Base-by-base conservation (phyloP, 2,329 filamentous ascomycete genomes). In the Coleophoma eucalyptorum region DNA sequence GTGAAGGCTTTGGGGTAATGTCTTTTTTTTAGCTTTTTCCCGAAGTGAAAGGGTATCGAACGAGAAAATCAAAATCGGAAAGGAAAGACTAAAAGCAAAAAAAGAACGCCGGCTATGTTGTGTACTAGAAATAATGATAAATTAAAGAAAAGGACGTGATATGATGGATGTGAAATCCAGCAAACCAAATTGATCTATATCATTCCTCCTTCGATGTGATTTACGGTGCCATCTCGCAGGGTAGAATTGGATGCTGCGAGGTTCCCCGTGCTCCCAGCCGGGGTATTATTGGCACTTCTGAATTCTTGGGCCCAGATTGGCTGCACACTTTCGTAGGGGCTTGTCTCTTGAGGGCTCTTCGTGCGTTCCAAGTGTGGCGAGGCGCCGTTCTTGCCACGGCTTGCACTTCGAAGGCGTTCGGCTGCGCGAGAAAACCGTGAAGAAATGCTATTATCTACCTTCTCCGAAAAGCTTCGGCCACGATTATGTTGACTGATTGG, bases 341-440 rank as follows among this genome's bases (percentile, higher is more conserved):
- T 64, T 3, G 34, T 35, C 12, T 58, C 52, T 31, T 52, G 53
- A n/a, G 62, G 62, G 38, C 59, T 65, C 26, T 54, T 60, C 2
- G 55, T 57, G 19, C 58, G 45, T 13, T 63, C 59, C 2, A 60
- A 26, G 10, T 51, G 42, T 16, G 56, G 53, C 12, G 56, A 52
- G 12, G 50, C 42, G 7, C 52, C 55, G 57, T 78, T 79, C 41
- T 76, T 73, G 46, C 74, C 76, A 15, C 81, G 78, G 63, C 80
- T 84, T 2, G 72, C 80, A 4, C 80, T 84, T 18, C 81, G 76
- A 61, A 84, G 76, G 44, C 79, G 76, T 58, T 84, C 81, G 0
- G 80, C 81, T 0, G 79, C 79, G 43, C 81, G 80, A 52, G 73
- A 75, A 55, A 83, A 67, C 32, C 80, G 78, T 3, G 75, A 74